Evolutionary conservation across 768 basidiomycete species (phyloP), one percentile per base, ranked within the genome.

Genomic region (Podaxis pistillaris): DNA sequence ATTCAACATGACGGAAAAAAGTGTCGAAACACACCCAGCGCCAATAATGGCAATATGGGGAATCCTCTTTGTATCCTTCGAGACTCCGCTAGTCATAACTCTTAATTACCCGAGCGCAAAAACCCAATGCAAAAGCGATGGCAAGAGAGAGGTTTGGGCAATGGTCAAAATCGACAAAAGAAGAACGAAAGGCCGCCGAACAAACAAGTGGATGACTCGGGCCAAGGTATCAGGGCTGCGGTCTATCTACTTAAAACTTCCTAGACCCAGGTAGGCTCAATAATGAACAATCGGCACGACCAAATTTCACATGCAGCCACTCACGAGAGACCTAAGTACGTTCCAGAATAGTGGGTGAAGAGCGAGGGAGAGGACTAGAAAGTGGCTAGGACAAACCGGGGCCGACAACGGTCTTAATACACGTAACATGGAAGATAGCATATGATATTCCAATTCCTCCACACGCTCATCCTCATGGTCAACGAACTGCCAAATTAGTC

Each of bases 31-130:
- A 63, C 68, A 84, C 83, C 83, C 82, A 22, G 82, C 83, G 52
- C 83, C 83, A 49, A 84, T 75, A 56, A 85, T 81, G 44, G 77
- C 77, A 44, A 85, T 70, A 60, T 72, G 75, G 13, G 80, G 77
- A 24, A 60, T 66, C 28, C 67, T 64, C 56, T 70, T 68, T 41
- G 59, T 30, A 46, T 70, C 57, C 60, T 69, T 69, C 47, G 56
- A 44, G 37, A 70, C 58, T 59, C 44, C 63, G 26, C 68, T 64
- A 47, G 64, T 22, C 70, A 64, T 65, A n/a, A 24, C 12, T 52
- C 6, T 24, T 15, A 24, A 7, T 24, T 51, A 24, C 9, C 40
- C 4, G 2, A 22, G 38, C 2, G 53, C 9, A 6, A 28, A 55
- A 19, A 40, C 8, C 33, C 5, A 26, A 30, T 15, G 40, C n/a